Percentiles rank a stretch among this genome's conserved stretches.
phyloP scores from a whole-genome alignment of 768 basidiomycete species.

The Leccinum incarnatum region DNA sequence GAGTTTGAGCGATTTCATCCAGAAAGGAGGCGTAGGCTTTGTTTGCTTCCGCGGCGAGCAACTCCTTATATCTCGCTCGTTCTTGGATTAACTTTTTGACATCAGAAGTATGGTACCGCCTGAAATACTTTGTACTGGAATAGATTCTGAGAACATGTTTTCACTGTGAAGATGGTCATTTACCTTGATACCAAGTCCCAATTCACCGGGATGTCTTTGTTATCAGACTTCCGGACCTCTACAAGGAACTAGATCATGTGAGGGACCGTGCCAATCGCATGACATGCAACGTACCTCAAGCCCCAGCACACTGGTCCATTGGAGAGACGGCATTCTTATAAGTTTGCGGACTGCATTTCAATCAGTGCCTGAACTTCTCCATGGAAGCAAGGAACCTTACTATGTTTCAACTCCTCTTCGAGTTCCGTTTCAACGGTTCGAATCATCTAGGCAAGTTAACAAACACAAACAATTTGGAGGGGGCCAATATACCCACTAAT shows the following conservation, averaged over 20 bases:
- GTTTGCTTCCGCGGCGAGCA: constrained; percentile 61
- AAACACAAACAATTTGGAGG: neutral
- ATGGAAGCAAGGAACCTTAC: constrained; percentile 37
- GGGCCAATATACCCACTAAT: constrained; percentile 45
- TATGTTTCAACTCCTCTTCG: constrained; percentile 64
- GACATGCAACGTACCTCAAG: constrained; percentile 57
- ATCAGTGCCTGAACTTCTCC: constrained; percentile 3
- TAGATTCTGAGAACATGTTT: neutral
- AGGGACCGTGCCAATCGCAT: neutral
- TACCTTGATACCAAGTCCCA: constrained; percentile 74
- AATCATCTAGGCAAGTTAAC: constrained; percentile 49
- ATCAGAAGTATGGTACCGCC: constrained; percentile 75
- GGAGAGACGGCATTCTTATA: constrained; percentile 68
- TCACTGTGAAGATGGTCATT: neutral
- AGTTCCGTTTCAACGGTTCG: constrained; percentile 69
- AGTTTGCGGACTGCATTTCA: constrained; percentile 58
- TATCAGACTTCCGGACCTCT: constrained; percentile 66
- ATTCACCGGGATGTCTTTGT: constrained; percentile 40
- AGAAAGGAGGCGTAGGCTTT: constrained; percentile 69
- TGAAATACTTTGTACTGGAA: constrained; percentile 63
- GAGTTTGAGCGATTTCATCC: constrained; percentile 58
- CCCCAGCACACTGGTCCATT: constrained; percentile 62
- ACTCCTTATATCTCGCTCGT: constrained; percentile 72
- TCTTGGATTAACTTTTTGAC: constrained; percentile 62
- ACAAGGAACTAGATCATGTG: constrained; percentile 60